Evolutionary conservation across 345 rosid genomes (phyloP), one percentile per base, ranked within the genome.

Genomic region (Moricandia arvensis): DNA sequence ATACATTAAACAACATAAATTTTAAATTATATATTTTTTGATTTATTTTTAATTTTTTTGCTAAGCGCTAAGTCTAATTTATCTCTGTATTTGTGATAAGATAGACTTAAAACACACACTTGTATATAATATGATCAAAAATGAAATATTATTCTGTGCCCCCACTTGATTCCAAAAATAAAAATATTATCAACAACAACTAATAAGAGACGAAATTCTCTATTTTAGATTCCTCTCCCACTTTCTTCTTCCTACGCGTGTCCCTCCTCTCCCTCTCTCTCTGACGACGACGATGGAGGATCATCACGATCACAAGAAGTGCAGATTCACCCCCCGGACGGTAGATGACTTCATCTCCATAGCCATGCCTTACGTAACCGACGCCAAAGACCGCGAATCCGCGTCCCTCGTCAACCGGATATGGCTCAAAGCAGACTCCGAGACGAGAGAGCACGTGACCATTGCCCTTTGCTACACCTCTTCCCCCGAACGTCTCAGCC

Each of bases 391-490:
- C 72, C 86, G 99, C 3, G 93, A 87, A 69, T 89, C 93, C 0
- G 87, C 87, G 5, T 94, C 98, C 4, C 51, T 90, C 37, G 98
- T 94, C 41, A 90, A 93, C 33, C 82, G 87, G 37, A 78, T 90
- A 2, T 92, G 93, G 97, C 85, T 80, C 73, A 87, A 88, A 63
- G 81, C 89, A 13, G 99, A 92, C 31, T 89, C 97, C 4, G 64
- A 78, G 75, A 92, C 97, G 0, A 76, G 99, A 33, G 90, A 86
- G 84, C 96, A 95, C 68, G 74, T 95, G 17, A 95, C 99, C 4
- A 88, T 95, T 58, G 91, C 99, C 12, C 66, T 88, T 0, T 95
- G 97, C 68, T 92, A 95, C 74, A 81, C 96, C 30, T 82, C 97
- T 3, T 87, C 82, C 1, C 96, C 97, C 3, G 90, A 87, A 18